Conservation (phyloP, 2,329 filamentous ascomycete species). For the Blastomyces parvus region DNA sequence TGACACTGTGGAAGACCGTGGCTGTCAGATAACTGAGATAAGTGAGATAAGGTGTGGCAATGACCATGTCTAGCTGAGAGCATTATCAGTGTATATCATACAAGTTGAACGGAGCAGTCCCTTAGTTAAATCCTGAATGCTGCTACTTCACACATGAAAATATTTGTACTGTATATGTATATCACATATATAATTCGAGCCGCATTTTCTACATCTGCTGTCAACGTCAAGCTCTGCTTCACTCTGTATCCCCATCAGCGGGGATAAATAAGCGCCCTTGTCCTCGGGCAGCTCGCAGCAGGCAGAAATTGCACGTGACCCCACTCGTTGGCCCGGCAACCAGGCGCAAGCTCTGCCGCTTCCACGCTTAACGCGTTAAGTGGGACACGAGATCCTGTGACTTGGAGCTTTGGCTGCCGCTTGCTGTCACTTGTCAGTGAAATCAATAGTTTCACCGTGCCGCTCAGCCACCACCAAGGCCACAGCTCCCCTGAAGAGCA, state of each 20-base stretch:
- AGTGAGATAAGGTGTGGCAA: neutral
- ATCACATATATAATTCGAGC: neutral
- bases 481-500: neutral
- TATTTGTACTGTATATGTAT: no score
- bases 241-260: neutral
- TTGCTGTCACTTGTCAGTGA: neutral
- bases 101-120: neutral
- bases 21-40: neutral
- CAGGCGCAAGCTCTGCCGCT: neutral
- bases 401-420: neutral
- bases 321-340: neutral
- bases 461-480: neutral
- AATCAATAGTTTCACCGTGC: neutral
- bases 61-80: neutral
- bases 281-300: no score
- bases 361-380: slow-evolving; percentile 4
- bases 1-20: no score
- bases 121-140: neutral
- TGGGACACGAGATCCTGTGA: slow-evolving; percentile 1
- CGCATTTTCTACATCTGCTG: neutral
- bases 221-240: neutral
- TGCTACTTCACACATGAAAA: neutral
- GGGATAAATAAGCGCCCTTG: neutral
- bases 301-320: neutral
- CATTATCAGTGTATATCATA: neutral